These are phyloP conservation scores for Metschnikowia orientalis DNA, from an alignment of 805 yeast species.

Conservation along the genomic window DNA sequence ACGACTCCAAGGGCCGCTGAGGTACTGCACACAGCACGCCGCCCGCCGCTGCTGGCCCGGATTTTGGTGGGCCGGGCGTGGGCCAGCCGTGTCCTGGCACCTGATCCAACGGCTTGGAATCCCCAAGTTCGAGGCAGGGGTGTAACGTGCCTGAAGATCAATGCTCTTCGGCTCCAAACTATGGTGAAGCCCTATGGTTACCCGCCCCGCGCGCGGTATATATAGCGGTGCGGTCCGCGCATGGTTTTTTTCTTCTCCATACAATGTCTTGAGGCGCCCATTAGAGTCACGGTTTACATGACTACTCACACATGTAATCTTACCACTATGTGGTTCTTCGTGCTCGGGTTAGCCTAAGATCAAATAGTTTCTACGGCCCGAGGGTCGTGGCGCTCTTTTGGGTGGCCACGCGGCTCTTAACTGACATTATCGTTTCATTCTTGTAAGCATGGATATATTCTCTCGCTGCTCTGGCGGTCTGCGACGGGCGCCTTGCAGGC, in stretches of 20 bases:
- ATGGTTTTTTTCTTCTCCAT: slow-evolving; percentile 15
- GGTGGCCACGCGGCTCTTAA: slow-evolving; percentile 70
- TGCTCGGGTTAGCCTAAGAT: slow-evolving; percentile 96
- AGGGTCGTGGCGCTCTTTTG: slow-evolving; percentile 48
- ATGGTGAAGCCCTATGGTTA: slow-evolving; percentile 17
- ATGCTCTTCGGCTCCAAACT: too few species aligned
- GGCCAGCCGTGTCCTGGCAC: too few species aligned
- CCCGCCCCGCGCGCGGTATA: slow-evolving; percentile 18
- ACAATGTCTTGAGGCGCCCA: slow-evolving; percentile 74
- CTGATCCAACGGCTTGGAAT: too few species aligned
- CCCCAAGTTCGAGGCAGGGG: too few species aligned
- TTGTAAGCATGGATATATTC: too few species aligned
- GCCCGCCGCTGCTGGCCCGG: too few species aligned
- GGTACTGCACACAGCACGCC: too few species aligned
- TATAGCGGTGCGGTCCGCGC: slow-evolving; percentile 8
- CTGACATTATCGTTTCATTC: slow-evolving; percentile 46
- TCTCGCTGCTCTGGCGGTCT: too few species aligned
- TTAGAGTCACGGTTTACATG: slow-evolving; percentile 65
- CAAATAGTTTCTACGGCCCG: slow-evolving; percentile 51
- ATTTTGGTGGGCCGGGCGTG: too few species aligned
- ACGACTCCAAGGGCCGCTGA: slow-evolving; percentile 38
- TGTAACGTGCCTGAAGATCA: too few species aligned
- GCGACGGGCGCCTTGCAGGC: too few species aligned
- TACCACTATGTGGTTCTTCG: slow-evolving; percentile 51
- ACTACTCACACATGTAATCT: slow-evolving; percentile 46